Base-by-base conservation (phyloP, 2,329 filamentous ascomycete species). In the Ceratocystis smalleyi region DNA sequence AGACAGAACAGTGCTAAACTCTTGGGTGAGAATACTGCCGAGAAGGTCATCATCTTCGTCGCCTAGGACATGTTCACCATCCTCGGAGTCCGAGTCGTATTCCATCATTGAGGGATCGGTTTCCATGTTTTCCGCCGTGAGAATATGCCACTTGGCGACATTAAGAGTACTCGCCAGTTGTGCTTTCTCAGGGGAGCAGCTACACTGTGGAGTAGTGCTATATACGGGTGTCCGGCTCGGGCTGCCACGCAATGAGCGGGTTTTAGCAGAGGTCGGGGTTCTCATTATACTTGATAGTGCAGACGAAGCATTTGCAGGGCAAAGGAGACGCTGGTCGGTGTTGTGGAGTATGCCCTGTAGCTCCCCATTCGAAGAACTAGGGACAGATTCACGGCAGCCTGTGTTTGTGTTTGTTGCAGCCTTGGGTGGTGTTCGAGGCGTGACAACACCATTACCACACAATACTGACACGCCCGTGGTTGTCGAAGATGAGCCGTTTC, bases 281-380 rank as follows among this genome's bases (percentile, higher is more conserved):
- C 62, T 40, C 40, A 66, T 43, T 19, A 66, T 64, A 35, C 47
- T 61, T 7, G 55, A 61, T 3, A 66, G 54, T 8, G 57, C 65
- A 8, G 65, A 64, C 7, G 65, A 15, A 17, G 60, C 32, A n/a
- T 45, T 63, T 2, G 49, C 15, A 6, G 61, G 59, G 5, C 43
- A 40, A 15, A 64, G 73, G 15, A 83, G 73, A 8, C 80, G 74
- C 71, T 77, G 73, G 30, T 82, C 81, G 1, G 81, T 83, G 43
- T 75, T 79, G 54, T 74, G 75, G 40, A 83, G 72, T 32, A 83
- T 83, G 66, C 78, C 73, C 1, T 76, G 74, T 30, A 83, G 70
- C 1, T 79, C 79, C 10, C 76, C 74, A 67, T 82, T 80, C 0
- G 79, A 35, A 35, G 63, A 61, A 30, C 62, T 63, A n/a, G 32